Evolutionary conservation across 306 rosid species (phyloP), one percentile per base, ranked within the genome.

Genomic region (Casuarina cunninghamiana): DNA sequence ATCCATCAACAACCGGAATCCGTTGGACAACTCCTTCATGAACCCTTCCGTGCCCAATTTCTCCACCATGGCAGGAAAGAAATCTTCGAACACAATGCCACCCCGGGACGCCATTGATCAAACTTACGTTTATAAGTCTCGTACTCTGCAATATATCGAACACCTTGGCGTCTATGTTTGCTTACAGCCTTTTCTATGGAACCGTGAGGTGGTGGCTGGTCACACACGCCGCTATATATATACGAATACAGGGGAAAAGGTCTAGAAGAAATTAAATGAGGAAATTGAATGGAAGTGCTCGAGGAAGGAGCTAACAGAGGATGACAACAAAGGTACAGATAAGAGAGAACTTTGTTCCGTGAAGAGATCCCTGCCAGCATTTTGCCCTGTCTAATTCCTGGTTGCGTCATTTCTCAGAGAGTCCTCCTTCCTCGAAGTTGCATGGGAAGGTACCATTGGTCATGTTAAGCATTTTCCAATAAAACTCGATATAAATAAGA

Each of bases 11-110:
- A 91, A 51, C 60, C 76, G 60, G 58, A 90, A 94, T 32, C 98
- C 97, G 41, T 78, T 90, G 54, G 90, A 74, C 74, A 94, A 69
- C 84, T 91, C 98, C 84, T 88, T 82, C 90, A 92, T 87, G 35
- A 90, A 94, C 62, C 98, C 97, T 3, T 89, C 89, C 0, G 81
- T 73, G 0, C 98, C 98, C 74, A 94, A 43, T 61, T 84, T 89
- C 83, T 85, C 90, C 81, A 89, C 84, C 98, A 94, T 91, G 8
- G 75, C 78, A 11, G 97, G 98, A 57, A 94, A 94, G 74, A 61
- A 86, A 77, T 87, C 98, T 83, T 86, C 86, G 10, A 93, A 90
- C 37, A 83, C 91, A 57, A 91, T 72, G 15, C 84, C 75, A 62
- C 77, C 83, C 53, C 71, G 72, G 10, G 91, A 86, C 35, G 73